Evolutionary conservation across 371 early-diverging fungal species (phyloP).

Genomic region (Mortierella sp.): DNA sequence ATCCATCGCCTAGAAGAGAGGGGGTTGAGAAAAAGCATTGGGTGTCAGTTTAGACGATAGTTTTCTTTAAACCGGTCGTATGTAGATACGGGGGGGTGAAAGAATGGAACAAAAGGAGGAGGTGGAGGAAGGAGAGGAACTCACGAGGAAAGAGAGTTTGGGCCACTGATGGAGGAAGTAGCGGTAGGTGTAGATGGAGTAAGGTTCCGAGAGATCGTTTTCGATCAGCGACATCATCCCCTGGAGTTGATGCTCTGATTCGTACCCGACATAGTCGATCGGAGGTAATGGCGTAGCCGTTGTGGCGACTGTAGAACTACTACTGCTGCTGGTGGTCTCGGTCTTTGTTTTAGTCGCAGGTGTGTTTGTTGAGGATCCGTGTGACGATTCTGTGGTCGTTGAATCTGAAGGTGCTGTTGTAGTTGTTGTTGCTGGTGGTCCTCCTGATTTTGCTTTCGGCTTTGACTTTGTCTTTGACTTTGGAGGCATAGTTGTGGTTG

Average conservation of each 20-base stretch:
- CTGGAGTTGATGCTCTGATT: slow-evolving; percentile 78
- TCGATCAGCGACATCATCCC: slow-evolving; percentile 87
- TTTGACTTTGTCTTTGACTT: slow-evolving; percentile 31
- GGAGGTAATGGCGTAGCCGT: slow-evolving; percentile 19
- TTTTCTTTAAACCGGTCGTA: neutral
- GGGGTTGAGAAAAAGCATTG: neutral
- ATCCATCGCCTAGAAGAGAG: slow-evolving; percentile 68
- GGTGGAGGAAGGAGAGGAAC: neutral
- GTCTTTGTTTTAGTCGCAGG: neutral
- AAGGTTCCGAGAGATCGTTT: slow-evolving; percentile 95
- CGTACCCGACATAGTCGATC: slow-evolving; percentile 71
- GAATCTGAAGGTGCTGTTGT: neutral
- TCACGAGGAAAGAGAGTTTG: slow-evolving; percentile 84
- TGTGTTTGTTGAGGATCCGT: neutral
- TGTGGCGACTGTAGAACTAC: neutral
- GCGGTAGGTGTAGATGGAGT: slow-evolving; percentile 97
- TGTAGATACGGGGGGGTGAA: neutral
- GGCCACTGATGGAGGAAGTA: slow-evolving; percentile 96
- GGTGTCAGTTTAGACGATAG: neutral
- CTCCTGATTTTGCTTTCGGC: neutral
- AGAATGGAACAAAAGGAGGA: neutral
- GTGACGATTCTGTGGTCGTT: slow-evolving; percentile 4
- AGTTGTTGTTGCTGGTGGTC: neutral
- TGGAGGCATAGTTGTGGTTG: neutral
- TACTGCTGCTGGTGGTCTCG: slow-evolving; percentile 1